A percentile compares a stretch with the other conserved stretches of the same genome.
phyloP scores from a whole-genome alignment of 2,329 filamentous ascomycete species.

The Epichloe coenophiala region DNA sequence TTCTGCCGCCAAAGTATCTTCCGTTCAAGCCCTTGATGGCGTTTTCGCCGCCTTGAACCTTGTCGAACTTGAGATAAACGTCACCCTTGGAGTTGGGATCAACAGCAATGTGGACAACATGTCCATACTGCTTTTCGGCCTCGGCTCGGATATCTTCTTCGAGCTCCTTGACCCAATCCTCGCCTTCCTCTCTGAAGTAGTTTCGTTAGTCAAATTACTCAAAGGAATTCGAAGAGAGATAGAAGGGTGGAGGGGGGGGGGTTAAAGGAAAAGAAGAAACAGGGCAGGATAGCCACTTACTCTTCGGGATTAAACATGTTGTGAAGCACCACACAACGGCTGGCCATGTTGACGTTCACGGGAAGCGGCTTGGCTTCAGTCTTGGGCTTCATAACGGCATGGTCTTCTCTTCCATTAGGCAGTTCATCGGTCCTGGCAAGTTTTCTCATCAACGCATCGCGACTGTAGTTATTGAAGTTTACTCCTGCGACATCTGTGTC shows the following conservation, averaged over 20 bases:
- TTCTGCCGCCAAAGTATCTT: slow-evolving; percentile 83
- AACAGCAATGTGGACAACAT: slow-evolving; percentile 91
- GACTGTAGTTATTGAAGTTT: slow-evolving; percentile 99
- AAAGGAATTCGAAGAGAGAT: background rate
- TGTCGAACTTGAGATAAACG: slow-evolving; percentile 97
- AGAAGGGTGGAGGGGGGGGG: background rate
- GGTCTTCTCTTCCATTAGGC: slow-evolving; percentile 51
- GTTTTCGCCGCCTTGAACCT: slow-evolving; percentile 88
- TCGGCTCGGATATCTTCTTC: slow-evolving; percentile 88
- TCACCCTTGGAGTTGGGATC: slow-evolving; percentile 91
- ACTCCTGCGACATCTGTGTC: slow-evolving; percentile 96
- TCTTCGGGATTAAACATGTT: slow-evolving; percentile 91
- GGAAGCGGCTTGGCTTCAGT: slow-evolving; percentile 66
- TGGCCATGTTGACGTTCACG: slow-evolving; percentile 81
- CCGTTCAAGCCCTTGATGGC: slow-evolving; percentile 97
- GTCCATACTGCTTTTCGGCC: slow-evolving; percentile 90
- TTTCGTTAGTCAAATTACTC: slow-evolving; percentile 18
- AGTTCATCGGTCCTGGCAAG: slow-evolving; percentile 88
- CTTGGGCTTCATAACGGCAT: slow-evolving; percentile 63
- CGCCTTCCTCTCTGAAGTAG: slow-evolving; percentile 59
- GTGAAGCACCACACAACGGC: slow-evolving; percentile 82
- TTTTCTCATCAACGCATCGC: slow-evolving; percentile 96
- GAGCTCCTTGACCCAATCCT: slow-evolving; percentile 81
- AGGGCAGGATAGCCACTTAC: slow-evolving; percentile 42
- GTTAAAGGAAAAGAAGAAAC: background rate